Evolutionary conservation across 2,329 filamentous ascomycete species (phyloP).

Genomic region (Colletotrichum falcatum): DNA sequence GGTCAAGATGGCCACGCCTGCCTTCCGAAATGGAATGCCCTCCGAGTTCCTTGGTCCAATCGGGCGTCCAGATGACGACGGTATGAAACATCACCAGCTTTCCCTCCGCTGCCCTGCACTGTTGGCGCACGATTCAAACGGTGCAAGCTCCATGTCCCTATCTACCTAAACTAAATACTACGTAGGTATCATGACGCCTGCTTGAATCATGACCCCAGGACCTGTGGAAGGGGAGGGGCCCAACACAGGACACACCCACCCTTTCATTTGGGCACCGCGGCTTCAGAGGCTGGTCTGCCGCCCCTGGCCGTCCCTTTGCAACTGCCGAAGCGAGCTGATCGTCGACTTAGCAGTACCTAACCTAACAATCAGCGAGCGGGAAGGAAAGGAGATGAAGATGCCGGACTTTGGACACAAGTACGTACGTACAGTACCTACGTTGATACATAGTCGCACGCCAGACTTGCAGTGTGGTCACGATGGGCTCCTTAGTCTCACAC

Average conservation of each 20-base stretch:
- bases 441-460: too few relatives aligned
- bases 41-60: conserved; percentile 30
- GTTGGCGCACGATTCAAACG: conserved; percentile 21
- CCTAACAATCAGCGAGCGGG: neutral
- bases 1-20: conserved; percentile 32
- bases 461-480: neutral
- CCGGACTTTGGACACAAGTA: neutral
- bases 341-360: conserved; percentile 8
- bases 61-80: neutral
- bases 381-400: neutral
- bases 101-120: conserved; percentile 14
- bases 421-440: too few relatives aligned
- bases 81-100: conserved; percentile 33
- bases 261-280: conserved; percentile 3
- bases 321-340: conserved; percentile 23
- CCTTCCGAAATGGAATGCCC: conserved; percentile 32
- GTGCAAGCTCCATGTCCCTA: conserved; percentile 23
- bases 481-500: conserved; percentile 3
- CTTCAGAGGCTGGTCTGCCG: neutral
- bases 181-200: neutral
- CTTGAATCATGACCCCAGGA: conserved; percentile 20
- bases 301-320: neutral
- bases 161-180: too few relatives aligned
- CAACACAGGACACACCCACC: neutral
- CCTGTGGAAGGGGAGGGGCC: neutral